These are phyloP conservation scores for Xylaria castorea DNA, from an alignment of 495 filamentous ascomycete species.

Conservation along the genomic window DNA sequence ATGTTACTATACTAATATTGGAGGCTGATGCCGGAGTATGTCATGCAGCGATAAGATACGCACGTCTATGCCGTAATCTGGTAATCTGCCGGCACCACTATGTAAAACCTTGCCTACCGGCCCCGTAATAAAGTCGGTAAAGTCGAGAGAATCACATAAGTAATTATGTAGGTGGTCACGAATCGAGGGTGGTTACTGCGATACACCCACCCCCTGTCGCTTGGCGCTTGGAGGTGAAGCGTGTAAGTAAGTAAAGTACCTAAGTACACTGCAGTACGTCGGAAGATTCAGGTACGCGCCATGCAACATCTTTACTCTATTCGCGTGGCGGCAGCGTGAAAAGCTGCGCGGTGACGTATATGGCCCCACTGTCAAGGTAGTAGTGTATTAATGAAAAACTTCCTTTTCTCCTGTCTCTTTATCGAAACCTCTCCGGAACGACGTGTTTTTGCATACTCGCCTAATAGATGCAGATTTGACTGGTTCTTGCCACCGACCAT, in stretches of 20 bases:
- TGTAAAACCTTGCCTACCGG: not conserved
- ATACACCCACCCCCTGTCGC: not conserved
- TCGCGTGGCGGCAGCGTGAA: constrained; percentile 16
- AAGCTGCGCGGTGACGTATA: constrained; percentile 19
- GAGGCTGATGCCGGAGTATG: not conserved
- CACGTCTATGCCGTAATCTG: not conserved
- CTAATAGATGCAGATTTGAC: not conserved
- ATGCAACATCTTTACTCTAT: constrained; percentile 18
- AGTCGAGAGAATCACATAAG: not conserved
- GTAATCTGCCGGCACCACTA: not conserved
- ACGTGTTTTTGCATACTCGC: not conserved
- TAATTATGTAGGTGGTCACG: not conserved
- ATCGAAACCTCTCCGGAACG: not conserved
- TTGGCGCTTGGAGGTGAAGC: not conserved
- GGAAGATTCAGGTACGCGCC: constrained; percentile 16
- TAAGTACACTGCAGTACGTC: not conserved
- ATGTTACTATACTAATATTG: not conserved
- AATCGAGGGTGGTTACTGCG: not conserved
- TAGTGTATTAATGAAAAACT: not conserved
- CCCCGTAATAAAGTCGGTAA: not conserved
- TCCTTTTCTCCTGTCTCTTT: not conserved
- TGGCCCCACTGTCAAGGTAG: not conserved
- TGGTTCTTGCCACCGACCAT: not conserved
- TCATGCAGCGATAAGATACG: not conserved
- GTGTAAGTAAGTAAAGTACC: too few species aligned